These are phyloP conservation scores for Petrea volubilis DNA, from an alignment of 257 asterid species.

Conservation along the genomic window DNA sequence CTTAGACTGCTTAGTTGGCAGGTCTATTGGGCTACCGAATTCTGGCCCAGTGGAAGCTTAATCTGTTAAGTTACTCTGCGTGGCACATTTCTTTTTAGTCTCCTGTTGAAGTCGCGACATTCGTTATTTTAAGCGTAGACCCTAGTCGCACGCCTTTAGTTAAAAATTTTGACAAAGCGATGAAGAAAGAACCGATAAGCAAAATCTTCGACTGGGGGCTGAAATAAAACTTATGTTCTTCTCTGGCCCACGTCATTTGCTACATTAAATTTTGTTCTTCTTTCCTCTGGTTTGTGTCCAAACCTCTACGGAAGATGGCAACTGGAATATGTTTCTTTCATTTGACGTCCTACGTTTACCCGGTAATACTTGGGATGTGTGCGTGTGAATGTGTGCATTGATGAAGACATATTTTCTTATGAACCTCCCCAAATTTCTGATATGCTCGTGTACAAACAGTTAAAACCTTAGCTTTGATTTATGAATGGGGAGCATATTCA, in stretches of 20 bases:
- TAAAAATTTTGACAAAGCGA: background rate
- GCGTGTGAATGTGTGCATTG: background rate
- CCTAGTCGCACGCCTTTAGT: background rate
- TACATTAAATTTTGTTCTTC: background rate
- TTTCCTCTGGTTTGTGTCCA: background rate
- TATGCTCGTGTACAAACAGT: background rate
- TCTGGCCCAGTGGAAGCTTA: background rate
- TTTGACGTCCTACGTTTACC: constrained; percentile 31
- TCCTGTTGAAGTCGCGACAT: background rate
- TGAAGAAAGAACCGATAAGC: constrained; percentile 34
- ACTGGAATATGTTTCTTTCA: constrained; percentile 31
- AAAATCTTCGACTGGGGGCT: constrained; percentile 35
- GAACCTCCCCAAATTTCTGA: background rate
- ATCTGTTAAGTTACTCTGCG: background rate
- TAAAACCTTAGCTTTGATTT: background rate
- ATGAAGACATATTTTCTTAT: background rate
- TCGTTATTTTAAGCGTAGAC: background rate
- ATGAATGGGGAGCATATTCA: background rate
- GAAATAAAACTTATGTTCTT: constrained; percentile 10
- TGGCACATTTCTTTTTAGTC: background rate
- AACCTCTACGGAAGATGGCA: constrained; percentile 36
- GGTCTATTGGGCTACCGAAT: background rate
- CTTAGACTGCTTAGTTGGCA: background rate
- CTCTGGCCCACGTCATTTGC: constrained; percentile 22
- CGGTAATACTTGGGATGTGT: constrained; percentile 31